These are phyloP conservation scores for Mallotus nudiflorus DNA, from an alignment of 345 rosid genomes.

Conservation along the genomic window DNA sequence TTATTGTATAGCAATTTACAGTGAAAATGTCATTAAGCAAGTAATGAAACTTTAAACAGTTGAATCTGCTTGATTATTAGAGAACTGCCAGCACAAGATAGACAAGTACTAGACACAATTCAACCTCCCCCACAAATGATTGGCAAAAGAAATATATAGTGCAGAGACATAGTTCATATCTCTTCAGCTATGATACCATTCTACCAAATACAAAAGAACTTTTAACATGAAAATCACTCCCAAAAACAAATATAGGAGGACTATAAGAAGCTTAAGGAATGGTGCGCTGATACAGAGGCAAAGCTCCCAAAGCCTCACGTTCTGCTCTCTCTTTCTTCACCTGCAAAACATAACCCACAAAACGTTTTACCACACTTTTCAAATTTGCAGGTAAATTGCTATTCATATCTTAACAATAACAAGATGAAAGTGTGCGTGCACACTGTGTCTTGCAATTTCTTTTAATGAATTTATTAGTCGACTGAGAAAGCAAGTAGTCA, in stretches of 20 bases:
- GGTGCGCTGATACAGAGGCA: constrained; percentile 87
- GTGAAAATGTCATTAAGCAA: constrained; percentile 2
- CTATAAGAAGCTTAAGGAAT: constrained; percentile 50
- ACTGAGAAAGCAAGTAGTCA: too few relatives aligned
- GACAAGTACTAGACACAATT: not conserved
- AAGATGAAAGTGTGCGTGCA: too few relatives aligned
- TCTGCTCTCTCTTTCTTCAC: constrained; percentile 81
- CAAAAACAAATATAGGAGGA: constrained; percentile 12
- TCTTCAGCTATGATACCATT: constrained; percentile 3
- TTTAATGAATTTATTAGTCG: too few relatives aligned
- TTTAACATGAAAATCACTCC: constrained; percentile 13
- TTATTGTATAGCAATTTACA: too few relatives aligned
- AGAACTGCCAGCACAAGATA: constrained; percentile 11
- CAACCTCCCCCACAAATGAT: constrained; percentile 14
- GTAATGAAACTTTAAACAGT: not conserved
- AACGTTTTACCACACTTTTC: not conserved
- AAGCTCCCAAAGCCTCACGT: constrained; percentile 89
- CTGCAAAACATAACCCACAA: constrained; percentile 37
- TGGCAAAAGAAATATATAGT: constrained; percentile 13
- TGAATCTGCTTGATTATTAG: constrained; percentile 19
- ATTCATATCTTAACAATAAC: too few relatives aligned
- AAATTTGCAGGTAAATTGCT: not conserved
- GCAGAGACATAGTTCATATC: constrained; percentile 5
- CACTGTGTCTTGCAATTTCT: too few relatives aligned
- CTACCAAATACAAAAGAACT: constrained; percentile 5